Evolutionary conservation across 768 basidiomycete genomes (phyloP).

Genomic region (Stropharia rugosoannulata): DNA sequence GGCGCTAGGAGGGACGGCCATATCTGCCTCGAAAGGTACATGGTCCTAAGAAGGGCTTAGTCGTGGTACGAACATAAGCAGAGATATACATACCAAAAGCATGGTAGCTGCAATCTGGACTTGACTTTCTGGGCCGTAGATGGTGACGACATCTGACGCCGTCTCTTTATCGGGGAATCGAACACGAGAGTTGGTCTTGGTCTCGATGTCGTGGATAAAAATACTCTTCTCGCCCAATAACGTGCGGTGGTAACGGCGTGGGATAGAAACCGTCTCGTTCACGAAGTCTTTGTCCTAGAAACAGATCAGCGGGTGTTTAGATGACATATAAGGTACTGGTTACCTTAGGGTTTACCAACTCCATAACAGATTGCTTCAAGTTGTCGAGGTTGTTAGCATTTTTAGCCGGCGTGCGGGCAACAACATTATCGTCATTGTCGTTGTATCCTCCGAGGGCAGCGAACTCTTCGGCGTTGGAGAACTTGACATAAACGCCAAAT

Average conservation of each 20-base stretch:
- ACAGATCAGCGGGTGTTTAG: background rate
- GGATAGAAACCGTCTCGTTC: conserved; percentile 90
- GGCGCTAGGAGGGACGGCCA: conserved; percentile 81
- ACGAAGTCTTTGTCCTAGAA: conserved; percentile 93
- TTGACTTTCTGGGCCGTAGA: conserved; percentile 96
- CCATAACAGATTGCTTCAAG: conserved; percentile 95
- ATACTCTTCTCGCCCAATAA: conserved; percentile 95
- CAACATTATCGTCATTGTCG: conserved; percentile 98
- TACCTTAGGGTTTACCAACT: conserved; percentile 95
- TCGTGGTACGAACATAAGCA: background rate
- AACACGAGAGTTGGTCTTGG: conserved; percentile 92
- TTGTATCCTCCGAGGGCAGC: conserved; percentile 91
- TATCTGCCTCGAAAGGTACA: conserved; percentile 94
- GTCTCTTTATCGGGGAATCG: conserved; percentile 92
- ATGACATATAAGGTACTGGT: conserved; percentile 14
- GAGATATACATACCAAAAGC: conserved; percentile 68
- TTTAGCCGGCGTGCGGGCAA: conserved; percentile 97
- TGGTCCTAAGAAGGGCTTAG: conserved; percentile 62
- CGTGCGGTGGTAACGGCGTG: conserved; percentile 92
- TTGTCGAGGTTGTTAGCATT: conserved; percentile 95
- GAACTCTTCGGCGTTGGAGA: conserved; percentile 97
- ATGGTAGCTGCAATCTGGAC: conserved; percentile 96
- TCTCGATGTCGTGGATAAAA: conserved; percentile 96
- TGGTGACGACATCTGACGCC: conserved; percentile 93
- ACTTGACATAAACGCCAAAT: conserved; percentile 99